A percentile compares a stretch with the other conserved stretches of the same genome.
phyloP scores from a whole-genome alignment of 352 stramenopile genomes.

The Phytophthora tubulina region DNA sequence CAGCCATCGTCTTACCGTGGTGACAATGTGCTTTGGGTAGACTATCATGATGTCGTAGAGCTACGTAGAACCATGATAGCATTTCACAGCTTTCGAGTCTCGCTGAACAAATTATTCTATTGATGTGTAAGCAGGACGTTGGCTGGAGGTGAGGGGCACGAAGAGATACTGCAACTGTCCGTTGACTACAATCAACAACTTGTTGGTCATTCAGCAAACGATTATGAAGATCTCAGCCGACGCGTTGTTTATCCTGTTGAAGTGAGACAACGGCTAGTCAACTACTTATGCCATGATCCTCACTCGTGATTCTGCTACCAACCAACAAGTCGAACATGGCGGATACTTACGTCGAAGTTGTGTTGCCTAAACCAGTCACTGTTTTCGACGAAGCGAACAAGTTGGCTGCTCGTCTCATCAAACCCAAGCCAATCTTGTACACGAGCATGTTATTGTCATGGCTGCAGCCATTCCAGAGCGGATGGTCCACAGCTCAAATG shows the following conservation, averaged over 20 bases:
- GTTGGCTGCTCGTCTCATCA: constrained; percentile 19
- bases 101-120: no score
- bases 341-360: constrained; percentile 11
- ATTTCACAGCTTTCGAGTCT: no score
- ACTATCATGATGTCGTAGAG: no score
- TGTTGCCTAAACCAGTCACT: constrained; percentile 10
- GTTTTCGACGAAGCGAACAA: constrained; percentile 30
- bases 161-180: constrained; percentile 16
- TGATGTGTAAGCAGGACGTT: constrained; percentile 7
- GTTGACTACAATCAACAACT: neutral
- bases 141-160: neutral
- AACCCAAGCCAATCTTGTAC: constrained; percentile 18
- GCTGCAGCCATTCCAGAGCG: constrained; percentile 23
- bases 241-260: constrained; percentile 16
- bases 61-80: no score
- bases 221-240: constrained; percentile 12
- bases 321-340: constrained; percentile 10
- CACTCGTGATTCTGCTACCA: constrained; percentile 8
- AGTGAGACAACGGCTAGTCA: neutral
- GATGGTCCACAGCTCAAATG: constrained; percentile 29
- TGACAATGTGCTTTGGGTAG: no score
- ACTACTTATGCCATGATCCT: neutral
- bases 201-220: neutral
- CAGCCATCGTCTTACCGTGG: no score
- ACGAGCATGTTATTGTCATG: constrained; percentile 15